These are phyloP conservation scores for Cryomyces minteri DNA, from an alignment of 495 filamentous ascomycete species.

Conservation along the genomic window DNA sequence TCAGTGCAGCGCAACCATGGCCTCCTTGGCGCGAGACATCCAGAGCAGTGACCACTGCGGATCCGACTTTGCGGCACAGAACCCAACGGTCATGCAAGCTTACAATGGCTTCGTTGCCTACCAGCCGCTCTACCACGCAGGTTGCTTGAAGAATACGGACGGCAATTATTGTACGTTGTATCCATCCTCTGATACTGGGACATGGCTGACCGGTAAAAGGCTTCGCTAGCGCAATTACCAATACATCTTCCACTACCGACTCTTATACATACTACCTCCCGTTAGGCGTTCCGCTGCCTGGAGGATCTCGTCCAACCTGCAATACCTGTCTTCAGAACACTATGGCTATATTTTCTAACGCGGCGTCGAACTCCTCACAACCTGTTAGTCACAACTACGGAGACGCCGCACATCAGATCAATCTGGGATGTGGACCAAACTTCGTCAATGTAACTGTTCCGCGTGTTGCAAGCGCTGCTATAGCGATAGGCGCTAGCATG, in stretches of 20 bases:
- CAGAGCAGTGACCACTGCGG: constrained; percentile 43
- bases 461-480: not conserved
- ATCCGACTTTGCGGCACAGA: constrained; percentile 41
- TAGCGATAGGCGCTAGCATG: too few relatives aligned
- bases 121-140: constrained; percentile 54
- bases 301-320: constrained; percentile 37
- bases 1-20: constrained; percentile 40
- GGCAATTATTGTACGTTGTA: constrained; percentile 35
- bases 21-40: constrained; percentile 37
- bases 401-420: constrained; percentile 17
- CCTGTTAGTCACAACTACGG: constrained; percentile 18
- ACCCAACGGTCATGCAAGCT: constrained; percentile 52
- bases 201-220: constrained; percentile 9
- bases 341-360: constrained; percentile 17
- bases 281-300: constrained; percentile 49
- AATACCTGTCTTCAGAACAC: constrained; percentile 18
- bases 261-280: constrained; percentile 72
- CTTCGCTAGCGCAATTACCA: constrained; percentile 74
- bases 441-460: constrained; percentile 15
- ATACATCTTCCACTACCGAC: constrained; percentile 43
- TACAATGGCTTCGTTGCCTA: constrained; percentile 59
- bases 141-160: constrained; percentile 44
- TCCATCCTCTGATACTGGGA: constrained; percentile 1
- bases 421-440: constrained; percentile 15
- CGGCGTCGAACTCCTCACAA: constrained; percentile 16